Conservation (phyloP, 1,284 basidiomycete genomes). For the Irpex lacteus region DNA sequence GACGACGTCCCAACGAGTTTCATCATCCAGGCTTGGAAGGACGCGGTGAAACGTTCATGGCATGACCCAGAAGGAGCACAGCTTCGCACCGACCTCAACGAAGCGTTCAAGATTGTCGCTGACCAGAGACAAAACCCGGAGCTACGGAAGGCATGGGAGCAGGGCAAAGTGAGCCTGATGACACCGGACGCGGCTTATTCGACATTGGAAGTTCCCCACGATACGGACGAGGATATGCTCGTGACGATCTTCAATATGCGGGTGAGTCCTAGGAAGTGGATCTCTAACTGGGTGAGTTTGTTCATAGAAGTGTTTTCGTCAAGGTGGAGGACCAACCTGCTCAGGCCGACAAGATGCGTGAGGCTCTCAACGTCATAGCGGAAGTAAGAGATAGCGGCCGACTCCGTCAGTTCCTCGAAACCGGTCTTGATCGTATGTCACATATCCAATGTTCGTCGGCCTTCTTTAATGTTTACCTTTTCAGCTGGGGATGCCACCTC, state of each 20-base stretch:
- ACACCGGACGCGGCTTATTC: slow-evolving; percentile 71
- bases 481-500: slow-evolving; percentile 63
- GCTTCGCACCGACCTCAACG: slow-evolving; percentile 50
- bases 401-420: slow-evolving; percentile 61
- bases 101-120: slow-evolving; percentile 63
- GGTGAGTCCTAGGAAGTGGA: slow-evolving; percentile 41
- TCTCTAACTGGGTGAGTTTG: not conserved
- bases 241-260: slow-evolving; percentile 72
- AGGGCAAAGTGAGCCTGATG: slow-evolving; percentile 57
- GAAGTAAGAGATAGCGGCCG: slow-evolving; percentile 73
- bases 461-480: slow-evolving; percentile 1
- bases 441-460: slow-evolving; percentile 4
- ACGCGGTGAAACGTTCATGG: slow-evolving; percentile 62
- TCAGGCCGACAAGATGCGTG: slow-evolving; percentile 62
- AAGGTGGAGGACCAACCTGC: slow-evolving; percentile 71
- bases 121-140: slow-evolving; percentile 51
- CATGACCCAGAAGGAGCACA: slow-evolving; percentile 42
- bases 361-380: slow-evolving; percentile 65
- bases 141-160: slow-evolving; percentile 50
- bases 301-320: slow-evolving; percentile 1
- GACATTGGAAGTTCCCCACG: slow-evolving; percentile 67
- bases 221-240: slow-evolving; percentile 75
- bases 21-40: slow-evolving; percentile 65
- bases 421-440: slow-evolving; percentile 70
- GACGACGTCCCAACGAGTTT: slow-evolving; percentile 45